Evolutionary conservation across 495 filamentous ascomycete species (phyloP), one percentile per base, ranked within the genome.

Genomic region (Penicillium mononematosum): DNA sequence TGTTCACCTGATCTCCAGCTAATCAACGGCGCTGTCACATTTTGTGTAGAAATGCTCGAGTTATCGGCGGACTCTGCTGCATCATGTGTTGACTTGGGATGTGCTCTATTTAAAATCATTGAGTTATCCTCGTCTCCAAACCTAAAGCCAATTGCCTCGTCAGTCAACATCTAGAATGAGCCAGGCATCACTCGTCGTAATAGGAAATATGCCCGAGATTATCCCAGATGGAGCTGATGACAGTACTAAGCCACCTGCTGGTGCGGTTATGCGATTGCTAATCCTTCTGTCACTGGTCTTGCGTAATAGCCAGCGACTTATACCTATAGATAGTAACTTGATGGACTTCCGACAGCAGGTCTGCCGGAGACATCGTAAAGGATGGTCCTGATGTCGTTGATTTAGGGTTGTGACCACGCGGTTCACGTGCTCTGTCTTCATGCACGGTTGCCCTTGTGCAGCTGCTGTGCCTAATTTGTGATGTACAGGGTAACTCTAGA

Each of bases 321-420:
- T 29, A 8, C 27, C 6, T 29, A 7, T 29, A 29, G 10, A 11
- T 11, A 11, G 29, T 10, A 0, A 8, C 27, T 29, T 29, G 27
- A 29, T 10, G 3, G 3, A 11, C 29, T 10, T 38, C 2, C 5
- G 16, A 38, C 3, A 38, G 5, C 29, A 31, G 7, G 7, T 14
- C 12, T 5, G 10, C 4, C 12, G 11, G 16, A 36, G 12, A 6
- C 5, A 36, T 36, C 0, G 14, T 5, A 7, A n/a, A 38, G 14
- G 1, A 16, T 16, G 12, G 34, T 16, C 5, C 32, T 6, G 17
- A 9, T 52, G 38, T 22, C 14, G 50, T 52, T 19, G n/a, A 43
- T 42, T 43, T 52, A 52, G 16, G 22, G 36, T 32, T 52, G 22
- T 8, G 6, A 31, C 16, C 38, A 52, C 36, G 36, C 20, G 49